Conservation (phyloP, 2,329 filamentous ascomycete species). For the Didymella sp. region DNA sequence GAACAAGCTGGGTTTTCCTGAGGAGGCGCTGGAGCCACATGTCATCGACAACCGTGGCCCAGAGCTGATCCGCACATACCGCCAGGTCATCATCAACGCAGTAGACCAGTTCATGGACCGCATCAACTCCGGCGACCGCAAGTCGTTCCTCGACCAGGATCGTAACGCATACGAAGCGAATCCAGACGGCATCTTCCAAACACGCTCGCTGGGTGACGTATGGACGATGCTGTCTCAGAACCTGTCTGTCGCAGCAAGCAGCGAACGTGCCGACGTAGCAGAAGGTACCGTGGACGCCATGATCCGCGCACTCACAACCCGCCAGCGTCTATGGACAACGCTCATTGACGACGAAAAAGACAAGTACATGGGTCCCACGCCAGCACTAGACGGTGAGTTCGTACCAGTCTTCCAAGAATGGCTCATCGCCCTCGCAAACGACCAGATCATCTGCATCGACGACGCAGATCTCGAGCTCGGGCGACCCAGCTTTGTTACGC, state of each 20-base stretch:
- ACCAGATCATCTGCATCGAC: slow-evolving; percentile 98
- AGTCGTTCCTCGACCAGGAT: slow-evolving; percentile 79
- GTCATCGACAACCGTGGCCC: slow-evolving; percentile 88
- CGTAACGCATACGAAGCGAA: slow-evolving; percentile 77
- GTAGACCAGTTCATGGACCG: slow-evolving; percentile 98
- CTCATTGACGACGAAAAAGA: slow-evolving; percentile 85
- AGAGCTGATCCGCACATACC: slow-evolving; percentile 92
- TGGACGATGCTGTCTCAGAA: slow-evolving; percentile 98
- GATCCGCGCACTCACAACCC: slow-evolving; percentile 82
- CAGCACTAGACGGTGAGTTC: slow-evolving; percentile 73
- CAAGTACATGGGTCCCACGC: slow-evolving; percentile 65
- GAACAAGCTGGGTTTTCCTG: slow-evolving; percentile 81
- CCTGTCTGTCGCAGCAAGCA: slow-evolving; percentile 82
- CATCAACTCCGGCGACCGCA: slow-evolving; percentile 82
- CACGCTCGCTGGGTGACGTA: slow-evolving; percentile 89
- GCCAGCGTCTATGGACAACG: slow-evolving; percentile 85
- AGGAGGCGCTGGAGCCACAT: slow-evolving; percentile 80
- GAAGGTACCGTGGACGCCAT: slow-evolving; percentile 97
- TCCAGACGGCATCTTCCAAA: slow-evolving; percentile 88
- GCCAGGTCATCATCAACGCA: slow-evolving; percentile 91
- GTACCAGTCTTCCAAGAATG: slow-evolving; percentile 82
- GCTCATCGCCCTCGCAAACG: slow-evolving; percentile 95
- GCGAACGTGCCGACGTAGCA: slow-evolving; percentile 84
- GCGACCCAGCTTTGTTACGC: slow-evolving; percentile 80
- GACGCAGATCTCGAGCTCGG: slow-evolving; percentile 67